A percentile compares a stretch with the other conserved stretches of the same genome.
Evolutionary conservation across 768 basidiomycete genomes (phyloP).

Genomic region (Termitomyces sp.): DNA sequence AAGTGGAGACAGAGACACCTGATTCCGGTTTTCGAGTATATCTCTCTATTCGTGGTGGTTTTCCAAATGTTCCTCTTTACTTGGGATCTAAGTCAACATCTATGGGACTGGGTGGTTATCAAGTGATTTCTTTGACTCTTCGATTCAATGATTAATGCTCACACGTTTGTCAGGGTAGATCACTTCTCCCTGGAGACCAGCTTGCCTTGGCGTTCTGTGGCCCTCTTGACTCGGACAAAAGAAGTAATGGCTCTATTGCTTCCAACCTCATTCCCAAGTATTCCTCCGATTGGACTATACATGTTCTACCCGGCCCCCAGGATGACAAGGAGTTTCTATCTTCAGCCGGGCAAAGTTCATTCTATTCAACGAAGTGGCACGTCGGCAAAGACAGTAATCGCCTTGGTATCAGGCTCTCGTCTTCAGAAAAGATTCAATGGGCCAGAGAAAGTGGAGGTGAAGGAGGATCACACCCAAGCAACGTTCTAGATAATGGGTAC

Average conservation of each 20-base stretch:
- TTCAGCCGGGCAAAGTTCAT: slow-evolving; percentile 35
- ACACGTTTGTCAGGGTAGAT: slow-evolving; percentile 37
- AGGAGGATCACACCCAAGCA: slow-evolving; percentile 65
- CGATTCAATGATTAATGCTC: neutral
- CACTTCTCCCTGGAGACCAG: slow-evolving; percentile 45
- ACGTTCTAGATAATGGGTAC: slow-evolving; percentile 61
- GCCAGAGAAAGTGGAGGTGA: slow-evolving; percentile 53
- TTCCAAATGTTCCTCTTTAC: slow-evolving; percentile 50
- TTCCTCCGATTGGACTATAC: slow-evolving; percentile 42
- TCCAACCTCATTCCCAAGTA: slow-evolving; percentile 35
- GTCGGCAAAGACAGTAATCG: slow-evolving; percentile 56
- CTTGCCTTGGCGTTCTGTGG: slow-evolving; percentile 32
- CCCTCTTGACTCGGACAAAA: slow-evolving; percentile 14
- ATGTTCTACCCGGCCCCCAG: slow-evolving; percentile 58
- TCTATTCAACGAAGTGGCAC: slow-evolving; percentile 49
- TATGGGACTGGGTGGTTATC: slow-evolving; percentile 56
- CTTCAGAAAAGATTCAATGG: slow-evolving; percentile 40
- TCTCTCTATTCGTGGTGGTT: slow-evolving; percentile 51
- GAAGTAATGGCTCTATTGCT: slow-evolving; percentile 13
- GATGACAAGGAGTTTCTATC: slow-evolving; percentile 54
- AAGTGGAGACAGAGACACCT: slow-evolving; percentile 7
- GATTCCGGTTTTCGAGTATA: slow-evolving; percentile 47
- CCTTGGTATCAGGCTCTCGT: slow-evolving; percentile 56
- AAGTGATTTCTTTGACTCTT: slow-evolving; percentile 15
- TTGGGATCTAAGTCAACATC: slow-evolving; percentile 64